These are phyloP conservation scores for Diaporthe australafricana DNA, from an alignment of 2,329 filamentous ascomycete species.

Conservation along the genomic window DNA sequence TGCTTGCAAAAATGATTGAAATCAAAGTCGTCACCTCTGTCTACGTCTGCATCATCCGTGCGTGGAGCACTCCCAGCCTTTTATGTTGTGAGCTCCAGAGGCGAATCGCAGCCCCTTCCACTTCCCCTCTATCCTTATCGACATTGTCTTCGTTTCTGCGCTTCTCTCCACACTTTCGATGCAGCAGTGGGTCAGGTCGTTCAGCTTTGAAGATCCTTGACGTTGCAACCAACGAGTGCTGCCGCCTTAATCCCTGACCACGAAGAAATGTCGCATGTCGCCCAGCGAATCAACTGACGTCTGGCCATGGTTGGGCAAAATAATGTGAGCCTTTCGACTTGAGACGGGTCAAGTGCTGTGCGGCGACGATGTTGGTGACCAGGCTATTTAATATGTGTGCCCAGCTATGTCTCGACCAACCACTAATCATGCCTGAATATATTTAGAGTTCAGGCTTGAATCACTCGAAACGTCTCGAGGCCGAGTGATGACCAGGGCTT, in stretches of 20 bases:
- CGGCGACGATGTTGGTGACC: background rate
- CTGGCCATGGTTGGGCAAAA: too few relatives aligned
- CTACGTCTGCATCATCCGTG: background rate
- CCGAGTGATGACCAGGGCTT: background rate
- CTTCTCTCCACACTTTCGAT: background rate
- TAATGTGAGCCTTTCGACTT: background rate
- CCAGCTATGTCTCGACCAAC: background rate
- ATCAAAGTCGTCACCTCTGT: background rate
- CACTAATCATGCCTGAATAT: background rate
- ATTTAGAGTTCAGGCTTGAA: background rate
- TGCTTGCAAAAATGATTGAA: background rate
- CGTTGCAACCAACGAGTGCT: background rate
- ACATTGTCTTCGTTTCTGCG: background rate
- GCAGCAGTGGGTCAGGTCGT: background rate
- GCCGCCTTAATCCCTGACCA: background rate
- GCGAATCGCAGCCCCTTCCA: too few relatives aligned
- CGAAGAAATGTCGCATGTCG: background rate
- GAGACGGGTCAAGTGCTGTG: background rate
- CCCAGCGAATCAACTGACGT: too few relatives aligned
- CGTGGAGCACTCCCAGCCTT: background rate
- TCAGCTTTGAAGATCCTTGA: background rate
- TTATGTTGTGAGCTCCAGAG: background rate
- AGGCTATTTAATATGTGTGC: background rate
- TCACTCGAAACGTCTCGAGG: background rate
- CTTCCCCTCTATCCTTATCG: too few relatives aligned